Base-by-base conservation (phyloP, 352 stramenopile genomes). In the Globisporangium yorkense region DNA sequence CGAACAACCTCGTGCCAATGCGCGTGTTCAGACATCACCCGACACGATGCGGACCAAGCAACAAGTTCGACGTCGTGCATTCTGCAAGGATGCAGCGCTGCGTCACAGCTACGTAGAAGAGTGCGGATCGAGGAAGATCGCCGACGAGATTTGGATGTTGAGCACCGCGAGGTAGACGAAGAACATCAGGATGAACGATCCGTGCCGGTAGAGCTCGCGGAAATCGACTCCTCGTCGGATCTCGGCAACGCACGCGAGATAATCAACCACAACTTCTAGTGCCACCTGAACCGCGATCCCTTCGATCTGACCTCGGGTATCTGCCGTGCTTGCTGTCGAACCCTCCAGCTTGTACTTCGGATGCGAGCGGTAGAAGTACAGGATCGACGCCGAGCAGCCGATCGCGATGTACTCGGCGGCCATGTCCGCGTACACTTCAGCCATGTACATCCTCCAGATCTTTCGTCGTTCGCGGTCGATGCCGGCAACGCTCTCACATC, bases 341-440 rank as follows among this genome's bases (percentile, higher is more conserved):
- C 21, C 21, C 21, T 24, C 21, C 31, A 63, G 48, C 20, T 56
- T 33, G 51, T 78, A 82, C 39, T 75, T 63, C 1, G 65, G 62
- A 40, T 82, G 73, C 1, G 56, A 51, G 20, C 59, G 61, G 33
- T 58, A 75, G 21, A 70, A 70, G 18, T 61, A 68, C 5, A 73
- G 21, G 12, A 82, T 68, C 0, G 58, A 62, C 1, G 56, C 54
- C 9, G 63, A 72, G 29, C 67, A 72, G 0, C 70, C 65, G 54
- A 77, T 76, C 3, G 73, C 67, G 15, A 82, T 74, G 62, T 82
- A 82, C 51, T 79, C 70, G 24, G 67, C 70, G 1, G 63, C 62
- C 68, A 73, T 76, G 46, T 74, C 66, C 1, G 66, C 66, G 27
- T 62, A 68, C 0, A 67, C 12, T 27, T 76, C 66, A 5, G 63